These are phyloP conservation scores for Ceratocystis eucalypticola DNA, from an alignment of 2,329 filamentous ascomycete genomes.

Conservation along the genomic window DNA sequence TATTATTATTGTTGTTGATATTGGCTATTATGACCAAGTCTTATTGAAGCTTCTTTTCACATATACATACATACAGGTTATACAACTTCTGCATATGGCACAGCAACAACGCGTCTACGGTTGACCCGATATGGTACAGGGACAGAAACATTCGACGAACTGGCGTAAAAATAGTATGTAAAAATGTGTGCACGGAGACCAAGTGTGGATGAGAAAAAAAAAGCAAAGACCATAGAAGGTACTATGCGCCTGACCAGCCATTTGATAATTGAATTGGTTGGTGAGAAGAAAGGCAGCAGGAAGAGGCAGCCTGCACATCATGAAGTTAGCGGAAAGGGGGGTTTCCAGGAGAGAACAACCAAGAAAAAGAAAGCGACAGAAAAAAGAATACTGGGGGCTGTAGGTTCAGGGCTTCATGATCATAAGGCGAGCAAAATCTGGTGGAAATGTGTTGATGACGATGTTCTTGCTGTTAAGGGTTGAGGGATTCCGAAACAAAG, in stretches of 20 bases:
- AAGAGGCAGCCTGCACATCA: neutral
- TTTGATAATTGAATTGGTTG: constrained; percentile 2
- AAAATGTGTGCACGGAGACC: neutral
- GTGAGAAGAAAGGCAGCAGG: neutral
- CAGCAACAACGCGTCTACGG: neutral
- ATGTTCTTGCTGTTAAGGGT: neutral
- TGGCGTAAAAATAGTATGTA: constrained; percentile 3
- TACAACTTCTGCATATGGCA: neutral
- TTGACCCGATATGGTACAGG: constrained; percentile 1
- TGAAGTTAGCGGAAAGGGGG: neutral
- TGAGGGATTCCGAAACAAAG: neutral
- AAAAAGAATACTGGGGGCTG: too few relatives aligned
- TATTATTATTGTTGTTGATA: neutral
- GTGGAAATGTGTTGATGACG: neutral
- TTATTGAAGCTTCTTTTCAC: constrained; percentile 1
- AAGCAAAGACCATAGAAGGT: neutral
- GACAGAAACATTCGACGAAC: constrained; percentile 7
- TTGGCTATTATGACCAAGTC: neutral
- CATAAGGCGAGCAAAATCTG: too few relatives aligned
- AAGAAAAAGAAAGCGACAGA: too few relatives aligned
- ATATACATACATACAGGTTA: neutral
- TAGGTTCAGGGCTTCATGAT: too few relatives aligned
- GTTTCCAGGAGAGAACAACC: neutral
- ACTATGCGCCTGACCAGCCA: neutral
- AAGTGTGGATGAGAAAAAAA: neutral